These are phyloP conservation scores for Rhizophagus clarus DNA, from an alignment of 192 early-diverging fungal species.

Conservation along the genomic window DNA sequence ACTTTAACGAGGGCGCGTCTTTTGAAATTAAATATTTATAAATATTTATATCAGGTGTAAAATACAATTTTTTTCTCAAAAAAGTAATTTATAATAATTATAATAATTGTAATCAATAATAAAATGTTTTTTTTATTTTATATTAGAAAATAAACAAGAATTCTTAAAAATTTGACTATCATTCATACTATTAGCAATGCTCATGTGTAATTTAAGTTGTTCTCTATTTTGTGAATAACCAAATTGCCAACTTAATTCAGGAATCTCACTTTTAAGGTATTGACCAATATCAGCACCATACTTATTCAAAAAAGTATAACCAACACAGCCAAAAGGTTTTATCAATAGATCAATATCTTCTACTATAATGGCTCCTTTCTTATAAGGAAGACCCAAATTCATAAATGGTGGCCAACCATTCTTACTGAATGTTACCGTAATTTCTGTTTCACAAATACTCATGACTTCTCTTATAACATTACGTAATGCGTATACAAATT, in stretches of 20 bases:
- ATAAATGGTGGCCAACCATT: not conserved
- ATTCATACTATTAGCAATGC: not conserved
- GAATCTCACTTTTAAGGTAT: not conserved
- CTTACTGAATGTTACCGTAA: slow-evolving; percentile 11
- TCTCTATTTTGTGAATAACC: slow-evolving; percentile 16
- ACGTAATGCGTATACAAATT: not conserved
- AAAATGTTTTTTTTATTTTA: not conserved
- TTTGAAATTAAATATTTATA: too few relatives aligned
- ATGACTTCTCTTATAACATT: slow-evolving; percentile 9
- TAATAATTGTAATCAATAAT: too few relatives aligned
- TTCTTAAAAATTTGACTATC: not conserved
- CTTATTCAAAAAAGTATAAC: not conserved
- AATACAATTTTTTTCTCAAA: too few relatives aligned
- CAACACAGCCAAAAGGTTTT: slow-evolving; percentile 14
- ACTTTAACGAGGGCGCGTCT: too few relatives aligned
- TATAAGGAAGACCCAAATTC: not conserved
- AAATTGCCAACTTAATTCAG: slow-evolving; percentile 2
- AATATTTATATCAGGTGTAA: too few relatives aligned
- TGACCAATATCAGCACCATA: not conserved
- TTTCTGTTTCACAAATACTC: not conserved
- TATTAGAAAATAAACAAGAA: not conserved
- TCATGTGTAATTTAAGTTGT: slow-evolving; percentile 15
- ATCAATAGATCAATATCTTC: not conserved
- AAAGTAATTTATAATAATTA: too few relatives aligned
- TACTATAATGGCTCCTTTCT: not conserved